Evolutionary conservation across 805 yeast genomes (phyloP).

Genomic region (Wickerhamiella galacta): DNA sequence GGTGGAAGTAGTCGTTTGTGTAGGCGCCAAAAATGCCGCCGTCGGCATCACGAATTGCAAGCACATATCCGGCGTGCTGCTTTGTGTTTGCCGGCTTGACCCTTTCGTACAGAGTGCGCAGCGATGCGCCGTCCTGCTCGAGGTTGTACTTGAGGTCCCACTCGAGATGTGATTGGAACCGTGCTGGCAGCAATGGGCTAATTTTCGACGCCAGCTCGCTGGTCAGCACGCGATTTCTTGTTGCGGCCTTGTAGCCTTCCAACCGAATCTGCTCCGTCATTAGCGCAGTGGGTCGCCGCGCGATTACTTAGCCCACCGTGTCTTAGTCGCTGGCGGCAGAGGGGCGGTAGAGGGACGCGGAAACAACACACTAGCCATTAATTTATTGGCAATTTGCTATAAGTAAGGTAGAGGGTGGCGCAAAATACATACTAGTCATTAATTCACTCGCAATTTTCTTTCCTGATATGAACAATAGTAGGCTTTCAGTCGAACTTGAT

Average conservation of each 20-base stretch:
- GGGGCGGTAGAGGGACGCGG: too few relatives aligned
- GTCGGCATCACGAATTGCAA: slow-evolving; percentile 50
- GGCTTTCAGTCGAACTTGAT: slow-evolving; percentile 49
- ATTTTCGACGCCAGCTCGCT: slow-evolving; percentile 56
- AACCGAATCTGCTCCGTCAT: slow-evolving; percentile 22
- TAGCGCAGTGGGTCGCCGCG: too few relatives aligned
- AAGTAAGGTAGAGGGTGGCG: too few relatives aligned
- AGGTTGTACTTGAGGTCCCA: slow-evolving; percentile 74
- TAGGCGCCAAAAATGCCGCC: slow-evolving; percentile 64
- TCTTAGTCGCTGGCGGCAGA: too few relatives aligned
- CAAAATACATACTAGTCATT: too few relatives aligned
- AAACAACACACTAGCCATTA: too few relatives aligned
- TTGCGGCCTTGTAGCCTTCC: slow-evolving; percentile 41
- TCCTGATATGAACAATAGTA: not conserved
- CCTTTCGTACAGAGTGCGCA: slow-evolving; percentile 55
- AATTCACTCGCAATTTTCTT: too few relatives aligned
- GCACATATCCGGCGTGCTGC: slow-evolving; percentile 41
- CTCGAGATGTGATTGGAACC: slow-evolving; percentile 57
- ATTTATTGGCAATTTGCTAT: too few relatives aligned
- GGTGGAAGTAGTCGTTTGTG: slow-evolving; percentile 48
- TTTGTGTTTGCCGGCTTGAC: slow-evolving; percentile 30
- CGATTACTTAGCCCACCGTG: too few relatives aligned
- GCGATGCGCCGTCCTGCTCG: slow-evolving; percentile 83
- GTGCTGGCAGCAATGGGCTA: slow-evolving; percentile 53
- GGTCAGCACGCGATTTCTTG: slow-evolving; percentile 43